These are phyloP conservation scores for Hippophae rhamnoides DNA, from an alignment of 306 rosid genomes.

Conservation along the genomic window DNA sequence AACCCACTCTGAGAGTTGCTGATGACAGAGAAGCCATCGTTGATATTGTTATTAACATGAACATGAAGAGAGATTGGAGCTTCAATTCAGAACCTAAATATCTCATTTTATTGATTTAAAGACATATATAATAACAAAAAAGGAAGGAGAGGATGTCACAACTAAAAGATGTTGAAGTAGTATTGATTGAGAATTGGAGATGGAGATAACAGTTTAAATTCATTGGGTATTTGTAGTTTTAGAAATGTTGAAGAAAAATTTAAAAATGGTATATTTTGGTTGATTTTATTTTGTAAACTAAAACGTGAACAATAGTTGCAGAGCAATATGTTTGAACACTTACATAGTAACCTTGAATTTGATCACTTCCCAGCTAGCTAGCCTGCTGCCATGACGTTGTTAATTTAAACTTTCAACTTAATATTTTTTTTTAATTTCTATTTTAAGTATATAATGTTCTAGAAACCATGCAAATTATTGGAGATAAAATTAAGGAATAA, in stretches of 20 bases:
- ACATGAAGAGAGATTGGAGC: not conserved
- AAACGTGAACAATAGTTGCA: not conserved
- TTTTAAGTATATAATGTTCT: too few relatives aligned
- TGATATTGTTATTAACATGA: slow-evolving; percentile 5
- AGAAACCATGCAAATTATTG: too few relatives aligned
- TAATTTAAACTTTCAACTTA: too few relatives aligned
- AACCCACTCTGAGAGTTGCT: slow-evolving; percentile 19
- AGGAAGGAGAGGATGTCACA: not conserved
- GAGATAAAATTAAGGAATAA: too few relatives aligned
- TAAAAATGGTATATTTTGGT: not conserved
- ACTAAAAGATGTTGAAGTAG: not conserved
- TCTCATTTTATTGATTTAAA: not conserved
- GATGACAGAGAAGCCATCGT: slow-evolving; percentile 5
- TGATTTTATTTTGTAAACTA: not conserved
- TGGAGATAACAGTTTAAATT: not conserved
- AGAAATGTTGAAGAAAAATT: not conserved
- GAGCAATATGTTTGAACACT: slow-evolving; percentile 10
- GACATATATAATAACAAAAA: not conserved
- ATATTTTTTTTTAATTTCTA: too few relatives aligned
- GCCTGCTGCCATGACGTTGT: too few relatives aligned
- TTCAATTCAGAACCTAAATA: not conserved
- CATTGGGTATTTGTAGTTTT: not conserved
- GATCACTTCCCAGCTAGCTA: too few relatives aligned
- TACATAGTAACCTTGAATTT: not conserved
- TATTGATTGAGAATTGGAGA: not conserved